Evolutionary conservation across 2,329 filamentous ascomycete genomes (phyloP), one percentile per base, ranked within the genome.

Genomic region (Diaporthe capsici): DNA sequence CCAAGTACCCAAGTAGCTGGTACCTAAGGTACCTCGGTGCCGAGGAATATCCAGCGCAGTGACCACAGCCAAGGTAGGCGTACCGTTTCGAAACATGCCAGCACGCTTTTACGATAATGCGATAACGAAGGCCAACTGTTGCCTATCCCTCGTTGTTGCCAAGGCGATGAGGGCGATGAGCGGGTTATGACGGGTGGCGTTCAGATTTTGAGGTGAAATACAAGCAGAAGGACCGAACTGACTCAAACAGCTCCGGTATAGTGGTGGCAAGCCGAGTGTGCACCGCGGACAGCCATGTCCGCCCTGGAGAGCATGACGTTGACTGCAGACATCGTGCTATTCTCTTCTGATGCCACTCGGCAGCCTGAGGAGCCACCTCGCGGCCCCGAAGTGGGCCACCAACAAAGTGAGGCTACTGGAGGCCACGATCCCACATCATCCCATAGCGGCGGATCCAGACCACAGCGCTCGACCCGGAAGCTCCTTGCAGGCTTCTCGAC

Each of bases 371-470:
- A n/a, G 51, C 44, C 51, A 75, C 65, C 58, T 72, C 67, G 67
- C 57, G 57, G 39, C 49, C 67, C 68, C 67, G 58, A 63, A 55
- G 73, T 75, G 73, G 73, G 60, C 57, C 73, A 42, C 49, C 58
- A 44, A 57, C 51, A 71, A 42, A 60, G 67, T 76, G 73, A 75
- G 70, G 74, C 72, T 61, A 71, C 60, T 65, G 31, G 57, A 57
- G 71, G 42, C 71, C 70, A 75, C 70, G 63, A 75, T 75, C 61
- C 75, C 37, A 75, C 75, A 67, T 68, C 51, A 72, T 63, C 67
- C 73, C 75, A 75, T 44, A 63, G 55, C 47, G 58, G 61, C 58
- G 71, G 73, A 70, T 63, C 73, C 51, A 58, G 73, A 73, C 61
- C 37, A 55, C 28, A 42, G 28, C 67, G 37, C 28, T 72, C 49